These are phyloP conservation scores for Phtheirospermum japonicum DNA, from an alignment of 257 asterid species.

Conservation along the genomic window DNA sequence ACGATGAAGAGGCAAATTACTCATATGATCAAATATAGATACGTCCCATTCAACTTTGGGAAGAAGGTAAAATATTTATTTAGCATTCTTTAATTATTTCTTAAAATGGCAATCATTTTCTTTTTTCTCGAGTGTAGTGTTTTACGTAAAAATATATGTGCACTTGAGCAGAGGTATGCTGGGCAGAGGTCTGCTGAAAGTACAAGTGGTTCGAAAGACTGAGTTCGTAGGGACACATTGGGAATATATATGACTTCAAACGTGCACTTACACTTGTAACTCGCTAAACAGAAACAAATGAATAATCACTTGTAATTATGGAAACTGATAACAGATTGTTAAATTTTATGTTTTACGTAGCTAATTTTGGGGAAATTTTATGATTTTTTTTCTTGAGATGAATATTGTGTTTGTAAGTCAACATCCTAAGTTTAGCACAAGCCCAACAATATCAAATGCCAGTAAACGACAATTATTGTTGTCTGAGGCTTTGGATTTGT, in stretches of 20 bases:
- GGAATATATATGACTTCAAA: conserved; percentile 2
- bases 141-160: neutral
- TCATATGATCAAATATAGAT: conserved; percentile 83
- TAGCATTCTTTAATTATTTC: conserved; percentile 16
- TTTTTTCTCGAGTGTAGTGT: too few species aligned
- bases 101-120: conserved; percentile 14
- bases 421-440: neutral
- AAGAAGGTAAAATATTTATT: conserved; percentile 60
- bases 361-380: neutral
- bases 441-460: neutral
- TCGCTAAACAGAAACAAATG: conserved; percentile 17
- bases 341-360: neutral
- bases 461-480: neutral
- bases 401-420: neutral
- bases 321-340: conserved; percentile 7
- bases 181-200: conserved; percentile 40
- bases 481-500: neutral
- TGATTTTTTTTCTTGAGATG: conserved; percentile 12
- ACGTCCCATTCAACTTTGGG: conserved; percentile 70
- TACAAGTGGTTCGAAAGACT: conserved; percentile 30
- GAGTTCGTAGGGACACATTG: conserved; percentile 21
- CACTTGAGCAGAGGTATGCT: conserved; percentile 39
- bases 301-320: conserved; percentile 16
- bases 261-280: conserved; percentile 19
- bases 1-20: conserved; percentile 87